Conservation (phyloP, 306 rosid species). For the Lablab purpureus region DNA sequence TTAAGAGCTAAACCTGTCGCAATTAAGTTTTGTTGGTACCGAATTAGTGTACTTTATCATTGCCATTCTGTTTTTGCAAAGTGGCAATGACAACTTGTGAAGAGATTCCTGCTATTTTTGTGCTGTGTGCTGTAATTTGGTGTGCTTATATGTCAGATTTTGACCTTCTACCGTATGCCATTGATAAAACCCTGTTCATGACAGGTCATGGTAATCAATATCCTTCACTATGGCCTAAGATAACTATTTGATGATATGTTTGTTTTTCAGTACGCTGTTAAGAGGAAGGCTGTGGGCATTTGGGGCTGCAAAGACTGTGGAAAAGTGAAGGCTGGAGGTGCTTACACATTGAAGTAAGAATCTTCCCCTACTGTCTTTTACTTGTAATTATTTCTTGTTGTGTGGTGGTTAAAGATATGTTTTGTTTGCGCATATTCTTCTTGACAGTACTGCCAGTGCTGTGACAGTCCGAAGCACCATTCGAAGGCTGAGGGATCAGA, state of each 20-base stretch:
- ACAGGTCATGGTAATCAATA: too few species aligned
- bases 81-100: too few species aligned
- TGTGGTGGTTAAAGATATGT: not conserved
- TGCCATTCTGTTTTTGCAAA: too few species aligned
- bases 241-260: not conserved
- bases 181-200: too few species aligned
- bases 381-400: not conserved
- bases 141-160: too few species aligned
- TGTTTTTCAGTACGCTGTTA: constrained; percentile 68
- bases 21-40: too few species aligned
- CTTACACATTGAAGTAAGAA: constrained; percentile 81
- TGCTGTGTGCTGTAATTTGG: too few species aligned
- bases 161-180: too few species aligned
- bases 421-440: constrained; percentile 8
- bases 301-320: constrained; percentile 95
- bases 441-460: constrained; percentile 77
- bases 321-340: constrained; percentile 87
- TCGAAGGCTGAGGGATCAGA: constrained; percentile 88
- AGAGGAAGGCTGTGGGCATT: constrained; percentile 84
- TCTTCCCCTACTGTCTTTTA: not conserved
- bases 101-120: too few species aligned
- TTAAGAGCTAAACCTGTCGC: not conserved
- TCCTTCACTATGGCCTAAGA: not conserved
- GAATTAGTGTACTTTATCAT: not conserved
- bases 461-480: constrained; percentile 80